Evolutionary conservation across 257 asterid genomes (phyloP).

Genomic region (Solanum neorickii): DNA sequence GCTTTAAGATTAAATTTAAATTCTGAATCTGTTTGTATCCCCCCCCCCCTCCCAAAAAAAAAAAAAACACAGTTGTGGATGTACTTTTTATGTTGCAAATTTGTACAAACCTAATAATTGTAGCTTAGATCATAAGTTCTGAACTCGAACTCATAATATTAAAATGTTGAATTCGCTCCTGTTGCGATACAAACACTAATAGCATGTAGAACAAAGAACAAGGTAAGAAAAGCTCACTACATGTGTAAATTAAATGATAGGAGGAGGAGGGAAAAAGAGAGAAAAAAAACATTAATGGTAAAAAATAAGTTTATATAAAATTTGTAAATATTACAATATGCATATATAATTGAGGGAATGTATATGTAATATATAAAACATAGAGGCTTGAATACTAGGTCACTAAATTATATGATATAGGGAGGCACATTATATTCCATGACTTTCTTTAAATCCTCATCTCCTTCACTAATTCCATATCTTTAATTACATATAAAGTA

Average conservation of each 20-base stretch:
- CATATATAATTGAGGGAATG: neutral
- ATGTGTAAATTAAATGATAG: neutral
- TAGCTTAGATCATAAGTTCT: neutral
- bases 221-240: neutral
- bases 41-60: fast-evolving
- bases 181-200: neutral
- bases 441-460: neutral
- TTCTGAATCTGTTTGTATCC: neutral
- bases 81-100: too few relatives aligned
- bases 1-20: neutral
- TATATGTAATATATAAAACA: neutral
- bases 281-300: neutral
- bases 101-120: too few relatives aligned
- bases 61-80: fast-evolving
- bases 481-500: neutral
- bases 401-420: conserved; percentile 11
- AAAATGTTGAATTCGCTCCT: neutral
- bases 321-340: neutral
- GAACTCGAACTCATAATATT: neutral
- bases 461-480: conserved; percentile 5
- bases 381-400: conserved; percentile 5
- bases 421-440: neutral
- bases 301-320: neutral
- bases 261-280: too few relatives aligned
- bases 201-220: neutral